Base-by-base conservation (phyloP, 192 early-diverging fungal species). In the Linderina pennispora region DNA sequence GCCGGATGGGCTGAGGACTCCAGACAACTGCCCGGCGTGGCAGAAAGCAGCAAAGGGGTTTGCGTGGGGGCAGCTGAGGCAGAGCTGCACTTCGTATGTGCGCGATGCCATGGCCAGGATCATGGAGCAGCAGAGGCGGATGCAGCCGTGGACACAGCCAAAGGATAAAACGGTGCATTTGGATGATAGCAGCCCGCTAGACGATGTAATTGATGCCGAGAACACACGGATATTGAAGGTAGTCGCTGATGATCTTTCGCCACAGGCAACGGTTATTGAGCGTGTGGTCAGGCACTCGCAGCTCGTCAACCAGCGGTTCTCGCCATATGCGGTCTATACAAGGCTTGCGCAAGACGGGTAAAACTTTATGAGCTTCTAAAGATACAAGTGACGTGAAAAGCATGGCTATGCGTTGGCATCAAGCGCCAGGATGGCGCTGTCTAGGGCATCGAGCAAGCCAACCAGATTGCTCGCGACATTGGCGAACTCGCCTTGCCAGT, bases 11-110 rank as follows among this genome's bases (percentile, higher is more conserved):
- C n/a, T n/a, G n/a, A n/a, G n/a, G n/a, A n/a, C n/a, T n/a, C n/a
- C n/a, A n/a, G n/a, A n/a, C n/a, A 48, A 48, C 22, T 70, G 66
- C 31, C 66, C 66, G 0, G 43, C 47, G 19, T 70, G 66, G 66
- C 33, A 51, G 23, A 39, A 42, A 4, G 57, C 66, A 10, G 66
- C 60, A 3, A 59, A 40, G 1, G 35, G 55, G 14, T 48, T 70
- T 25, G 59, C 55, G 7, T 70, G 66, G 66, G 48, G 47, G 17
- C 66, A 58, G 43, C 41, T 70, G 15, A 54, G 26, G 38, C 66
- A 55, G 40, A 70, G 66, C 55, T 50, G 55, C 28, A 21, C 22
- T 18, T 23, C 66, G 7, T 70, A 70, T 23, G 25, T 70, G 18
- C 50, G 42, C 17, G 41, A 50, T 20, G 23, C 66, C n/a, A 43